Conservation (phyloP, 768 basidiomycete species). For the Neoboletus brunneissimus region DNA sequence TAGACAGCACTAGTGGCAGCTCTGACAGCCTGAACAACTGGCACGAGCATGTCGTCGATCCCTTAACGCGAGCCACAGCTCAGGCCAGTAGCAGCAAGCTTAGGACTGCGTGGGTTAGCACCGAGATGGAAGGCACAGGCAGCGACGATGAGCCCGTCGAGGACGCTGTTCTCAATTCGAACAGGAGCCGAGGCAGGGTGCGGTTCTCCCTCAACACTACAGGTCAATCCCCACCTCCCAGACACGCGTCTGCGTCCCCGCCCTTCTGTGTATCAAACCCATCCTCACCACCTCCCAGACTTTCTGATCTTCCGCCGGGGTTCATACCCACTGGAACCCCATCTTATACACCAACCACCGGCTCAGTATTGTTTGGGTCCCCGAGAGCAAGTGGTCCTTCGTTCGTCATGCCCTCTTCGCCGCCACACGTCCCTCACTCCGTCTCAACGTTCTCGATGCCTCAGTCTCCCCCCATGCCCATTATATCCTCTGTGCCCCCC, state of each 20-base stretch:
- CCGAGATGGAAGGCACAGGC: constrained; percentile 38
- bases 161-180: constrained; percentile 13
- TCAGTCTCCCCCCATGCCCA: constrained; percentile 23
- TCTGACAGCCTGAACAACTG: constrained; percentile 24
- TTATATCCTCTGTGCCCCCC: not conserved
- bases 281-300: constrained; percentile 15
- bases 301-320: constrained; percentile 27
- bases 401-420: constrained; percentile 21
- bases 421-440: constrained; percentile 9
- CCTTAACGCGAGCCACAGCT: constrained; percentile 23
- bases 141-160: constrained; percentile 28
- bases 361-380: constrained; percentile 6
- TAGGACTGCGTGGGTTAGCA: constrained; percentile 40
- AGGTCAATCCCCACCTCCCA: constrained; percentile 13
- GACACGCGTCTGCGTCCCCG: constrained; percentile 9
- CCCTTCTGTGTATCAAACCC: constrained; percentile 5
- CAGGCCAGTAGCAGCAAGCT: constrained; percentile 19
- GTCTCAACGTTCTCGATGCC: constrained; percentile 10
- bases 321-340: constrained; percentile 28
- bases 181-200: constrained; percentile 7
- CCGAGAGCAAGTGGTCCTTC: constrained; percentile 1
- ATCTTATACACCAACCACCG: constrained; percentile 13
- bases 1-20: constrained; percentile 12
- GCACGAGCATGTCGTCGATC: constrained; percentile 32
- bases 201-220: constrained; percentile 20